Evolutionary conservation across 768 basidiomycete genomes (phyloP).

Genomic region (Leccinellum luteum): DNA sequence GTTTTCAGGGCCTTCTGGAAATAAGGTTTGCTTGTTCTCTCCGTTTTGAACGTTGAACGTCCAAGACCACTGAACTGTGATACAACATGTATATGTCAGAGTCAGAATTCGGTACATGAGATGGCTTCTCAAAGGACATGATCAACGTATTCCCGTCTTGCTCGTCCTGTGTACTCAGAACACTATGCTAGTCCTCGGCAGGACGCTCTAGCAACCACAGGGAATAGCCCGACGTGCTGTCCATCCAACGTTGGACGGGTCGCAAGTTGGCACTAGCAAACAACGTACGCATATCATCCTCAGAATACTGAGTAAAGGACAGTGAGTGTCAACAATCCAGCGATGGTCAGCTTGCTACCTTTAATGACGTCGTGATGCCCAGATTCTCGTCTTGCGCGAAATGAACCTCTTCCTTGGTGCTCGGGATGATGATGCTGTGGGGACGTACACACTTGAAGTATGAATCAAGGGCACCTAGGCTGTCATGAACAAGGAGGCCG

Average conservation of each 20-base stretch:
- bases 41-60: no score
- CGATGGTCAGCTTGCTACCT: constrained; percentile 45
- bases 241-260: constrained; percentile 83
- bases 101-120: no score
- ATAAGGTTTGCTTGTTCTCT: no score
- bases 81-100: no score
- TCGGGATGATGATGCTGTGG: constrained; percentile 57
- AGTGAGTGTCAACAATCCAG: background rate
- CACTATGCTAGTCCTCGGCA: constrained; percentile 42
- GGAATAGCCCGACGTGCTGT: constrained; percentile 66
- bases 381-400: constrained; percentile 75
- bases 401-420: constrained; percentile 38
- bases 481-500: background rate
- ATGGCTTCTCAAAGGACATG: constrained; percentile 85
- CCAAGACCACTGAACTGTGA: no score
- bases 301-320: constrained; percentile 62
- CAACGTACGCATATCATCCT: constrained; percentile 61
- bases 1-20: no score
- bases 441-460: constrained; percentile 66
- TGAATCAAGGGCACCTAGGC: constrained; percentile 75
- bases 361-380: constrained; percentile 83
- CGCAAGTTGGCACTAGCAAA: constrained; percentile 76
- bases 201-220: constrained; percentile 92
- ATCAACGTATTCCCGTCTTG: constrained; percentile 42
- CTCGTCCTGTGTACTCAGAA: constrained; percentile 58